Evolutionary conservation across 1,139 yeast species (phyloP).

Genomic region (Martiniozyma asiatica): DNA sequence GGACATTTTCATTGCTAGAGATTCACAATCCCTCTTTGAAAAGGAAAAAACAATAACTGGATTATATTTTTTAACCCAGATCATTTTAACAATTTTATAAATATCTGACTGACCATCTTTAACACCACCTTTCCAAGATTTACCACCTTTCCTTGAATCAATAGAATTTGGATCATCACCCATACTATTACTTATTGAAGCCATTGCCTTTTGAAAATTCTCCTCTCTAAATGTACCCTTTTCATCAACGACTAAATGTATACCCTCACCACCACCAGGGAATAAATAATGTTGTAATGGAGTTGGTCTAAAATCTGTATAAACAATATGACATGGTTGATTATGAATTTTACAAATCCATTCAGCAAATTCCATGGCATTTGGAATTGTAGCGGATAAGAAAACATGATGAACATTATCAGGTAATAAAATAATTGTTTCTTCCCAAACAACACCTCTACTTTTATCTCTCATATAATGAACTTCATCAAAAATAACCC

Average conservation of each 20-base stretch:
- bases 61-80: constrained; percentile 87
- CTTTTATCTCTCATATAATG: constrained; percentile 95
- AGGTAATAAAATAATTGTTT: constrained; percentile 90
- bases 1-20: constrained; percentile 86
- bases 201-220: constrained; percentile 97
- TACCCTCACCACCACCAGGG: constrained; percentile 97
- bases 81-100: constrained; percentile 94
- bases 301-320: constrained; percentile 97
- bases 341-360: constrained; percentile 94
- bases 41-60: constrained; percentile 98
- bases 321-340: constrained; percentile 97
- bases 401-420: constrained; percentile 86
- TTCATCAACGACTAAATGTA: constrained; percentile 94
- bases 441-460: constrained; percentile 99
- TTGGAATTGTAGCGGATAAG: constrained; percentile 93
- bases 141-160: constrained; percentile 51
- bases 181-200: constrained; percentile 66
- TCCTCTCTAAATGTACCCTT: constrained; percentile 94
- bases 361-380: constrained; percentile 92
- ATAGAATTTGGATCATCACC: constrained; percentile 75
- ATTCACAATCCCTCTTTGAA: constrained; percentile 93
- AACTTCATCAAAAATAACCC: constrained; percentile 94
- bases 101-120: constrained; percentile 76
- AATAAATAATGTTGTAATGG: constrained; percentile 94
- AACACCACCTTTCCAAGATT: constrained; percentile 82